Evolutionary conservation across 139 green algal species (phyloP).

Genomic region (Chlorella sp.): DNA sequence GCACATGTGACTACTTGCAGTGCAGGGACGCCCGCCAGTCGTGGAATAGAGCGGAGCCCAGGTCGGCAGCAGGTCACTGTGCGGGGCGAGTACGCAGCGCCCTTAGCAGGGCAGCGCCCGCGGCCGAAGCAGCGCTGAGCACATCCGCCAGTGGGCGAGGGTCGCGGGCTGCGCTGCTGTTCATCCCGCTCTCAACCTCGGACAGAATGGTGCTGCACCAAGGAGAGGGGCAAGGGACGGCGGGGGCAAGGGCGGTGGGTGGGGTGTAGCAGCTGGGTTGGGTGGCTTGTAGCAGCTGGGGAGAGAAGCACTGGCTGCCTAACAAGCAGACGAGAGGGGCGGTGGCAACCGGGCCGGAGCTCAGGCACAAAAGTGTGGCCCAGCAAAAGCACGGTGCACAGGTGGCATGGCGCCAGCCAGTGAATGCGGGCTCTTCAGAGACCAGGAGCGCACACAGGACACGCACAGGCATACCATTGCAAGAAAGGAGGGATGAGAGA

Average conservation of each 20-base stretch:
- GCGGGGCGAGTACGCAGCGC: background rate
- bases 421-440: too few species aligned
- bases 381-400: background rate
- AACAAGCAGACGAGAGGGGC: background rate
- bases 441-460: too few species aligned
- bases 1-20: too few species aligned
- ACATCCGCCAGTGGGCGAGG: background rate
- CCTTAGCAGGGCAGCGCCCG: background rate
- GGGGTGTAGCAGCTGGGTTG: too few species aligned
- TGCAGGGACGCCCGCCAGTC: background rate
- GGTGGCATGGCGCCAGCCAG: background rate
- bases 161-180: background rate
- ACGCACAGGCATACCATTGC: too few species aligned
- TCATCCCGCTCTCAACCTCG: slow-evolving; percentile 13
- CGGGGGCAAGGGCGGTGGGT: background rate
- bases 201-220: background rate
- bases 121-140: background rate
- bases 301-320: too few species aligned
- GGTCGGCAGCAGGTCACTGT: background rate
- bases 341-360: background rate
- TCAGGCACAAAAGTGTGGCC: background rate
- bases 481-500: too few species aligned
- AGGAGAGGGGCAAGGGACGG: background rate
- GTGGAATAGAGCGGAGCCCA: background rate
- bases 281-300: too few species aligned